Base-by-base conservation (phyloP, 495 filamentous ascomycete genomes). In the Penicillium alfredii region DNA sequence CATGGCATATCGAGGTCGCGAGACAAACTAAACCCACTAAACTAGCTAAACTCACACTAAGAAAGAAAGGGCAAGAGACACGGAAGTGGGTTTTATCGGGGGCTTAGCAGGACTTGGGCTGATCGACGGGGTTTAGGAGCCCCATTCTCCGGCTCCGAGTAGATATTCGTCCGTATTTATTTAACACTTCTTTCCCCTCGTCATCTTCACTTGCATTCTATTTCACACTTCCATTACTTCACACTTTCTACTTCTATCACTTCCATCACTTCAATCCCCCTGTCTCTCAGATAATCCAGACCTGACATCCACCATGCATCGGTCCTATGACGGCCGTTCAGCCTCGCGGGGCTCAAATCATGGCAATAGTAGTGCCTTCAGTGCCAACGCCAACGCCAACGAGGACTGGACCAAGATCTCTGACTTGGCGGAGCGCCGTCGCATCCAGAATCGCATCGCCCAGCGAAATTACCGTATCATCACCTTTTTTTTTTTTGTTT, bases 391-490 rank as follows among this genome's bases (percentile, higher is more conserved):
- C 49, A 92, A 96, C 62, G 88, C 92, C 37, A 89, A 94, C 49
- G 90, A 97, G 65, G 90, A 97, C 69, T 97, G 90, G 90, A 97
- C 90, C 55, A 92, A 97, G 77, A 95, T 97, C 64, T 95, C 92
- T 28, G 90, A 97, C 58, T 76, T 96, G 25, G 90, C 90, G 35
- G 90, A 96, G 68, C 78, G 90, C 47, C 73, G 90, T 55, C 74
- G 90, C 53, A 96, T 97, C 67, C 90, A 97, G 67, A 97, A 97
- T 66, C 78, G 90, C 33, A 97, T 97, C 65, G 90, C 90, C 26
- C 90, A 97, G 67, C 82, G 90, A 40, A 97, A 97, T 69, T 97
- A 97, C 69, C 90, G 90, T 95, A 74, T 60, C 89, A 85, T 13
- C 26, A 45, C 42, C 26, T 18, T 16, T 30, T 33, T 22, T n/a